A percentile compares a stretch with the other conserved stretches of the same genome.
Evolutionary conservation across 306 rosid species (phyloP).

Genomic region (Alnus glutinosa): DNA sequence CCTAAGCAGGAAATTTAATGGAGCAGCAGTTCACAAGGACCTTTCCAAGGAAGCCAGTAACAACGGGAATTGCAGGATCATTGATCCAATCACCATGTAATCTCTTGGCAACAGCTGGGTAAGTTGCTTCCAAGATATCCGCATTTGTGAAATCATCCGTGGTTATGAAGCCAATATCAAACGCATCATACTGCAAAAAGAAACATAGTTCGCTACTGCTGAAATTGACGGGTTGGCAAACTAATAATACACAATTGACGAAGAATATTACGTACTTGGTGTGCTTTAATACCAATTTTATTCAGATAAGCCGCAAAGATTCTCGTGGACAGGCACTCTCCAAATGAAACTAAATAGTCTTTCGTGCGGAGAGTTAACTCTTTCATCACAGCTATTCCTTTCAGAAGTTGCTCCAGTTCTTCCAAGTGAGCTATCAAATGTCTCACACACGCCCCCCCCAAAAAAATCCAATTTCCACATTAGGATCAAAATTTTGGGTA

Average conservation of each 20-base stretch:
- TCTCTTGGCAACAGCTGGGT: conserved; percentile 88
- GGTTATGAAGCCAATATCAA: conserved; percentile 88
- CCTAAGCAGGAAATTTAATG: not conserved
- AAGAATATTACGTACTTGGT: conserved; percentile 60
- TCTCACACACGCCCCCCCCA: conserved; percentile 6
- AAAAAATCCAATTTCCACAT: not conserved
- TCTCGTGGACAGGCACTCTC: conserved; percentile 98
- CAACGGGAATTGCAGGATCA: conserved; percentile 88
- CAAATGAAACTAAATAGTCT: conserved; percentile 94
- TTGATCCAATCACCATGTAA: conserved; percentile 73
- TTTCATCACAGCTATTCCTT: conserved; percentile 95
- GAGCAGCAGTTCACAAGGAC: conserved; percentile 37
- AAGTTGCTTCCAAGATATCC: conserved; percentile 94
- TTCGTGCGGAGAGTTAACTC: conserved; percentile 81
- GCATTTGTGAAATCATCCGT: conserved; percentile 98
- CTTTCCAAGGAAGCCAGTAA: conserved; percentile 97
- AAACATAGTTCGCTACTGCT: not conserved
- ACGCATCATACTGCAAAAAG: conserved; percentile 85
- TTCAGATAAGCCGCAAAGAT: conserved; percentile 81
- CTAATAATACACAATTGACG: conserved; percentile 12
- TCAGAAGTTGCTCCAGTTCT: conserved; percentile 87
- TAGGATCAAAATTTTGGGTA: not conserved
- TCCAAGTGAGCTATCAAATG: conserved; percentile 65
- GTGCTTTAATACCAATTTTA: conserved; percentile 64
- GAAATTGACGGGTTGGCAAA: not conserved